Conservation (phyloP, 2,329 filamentous ascomycete genomes). For the Acarospora socialis region DNA sequence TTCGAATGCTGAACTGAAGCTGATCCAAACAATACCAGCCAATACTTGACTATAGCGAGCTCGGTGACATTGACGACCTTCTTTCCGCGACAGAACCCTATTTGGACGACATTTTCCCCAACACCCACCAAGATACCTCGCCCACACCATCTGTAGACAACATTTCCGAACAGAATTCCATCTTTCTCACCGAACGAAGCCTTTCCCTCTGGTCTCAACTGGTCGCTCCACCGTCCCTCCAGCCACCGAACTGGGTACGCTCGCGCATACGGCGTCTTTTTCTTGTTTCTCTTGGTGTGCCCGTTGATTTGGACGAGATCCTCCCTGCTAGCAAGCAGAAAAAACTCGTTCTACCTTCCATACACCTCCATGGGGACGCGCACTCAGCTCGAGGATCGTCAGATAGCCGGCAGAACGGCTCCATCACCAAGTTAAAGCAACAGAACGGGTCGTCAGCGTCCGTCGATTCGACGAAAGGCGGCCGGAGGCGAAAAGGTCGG, state of each 20-base stretch:
- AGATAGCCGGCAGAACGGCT: constrained; percentile 10
- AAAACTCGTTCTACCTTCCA: constrained; percentile 84
- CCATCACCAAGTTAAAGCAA: constrained; percentile 9
- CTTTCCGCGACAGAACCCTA: constrained; percentile 24
- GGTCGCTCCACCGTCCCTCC: constrained; percentile 82
- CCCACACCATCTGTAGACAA: constrained; percentile 27
- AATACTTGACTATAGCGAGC: constrained; percentile 39
- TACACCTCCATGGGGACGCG: constrained; percentile 42
- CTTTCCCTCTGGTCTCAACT: constrained; percentile 93
- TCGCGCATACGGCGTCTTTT: constrained; percentile 90
- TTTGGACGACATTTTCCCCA: constrained; percentile 32
- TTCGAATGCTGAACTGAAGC: constrained; percentile 15
- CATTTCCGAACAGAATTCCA: constrained; percentile 32
- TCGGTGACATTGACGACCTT: constrained; percentile 32
- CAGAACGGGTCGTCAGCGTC: constrained; percentile 43
- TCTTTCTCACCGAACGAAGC: constrained; percentile 74
- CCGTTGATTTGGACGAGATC: constrained; percentile 93
- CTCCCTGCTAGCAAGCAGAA: constrained; percentile 95
- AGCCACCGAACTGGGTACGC: constrained; percentile 95
- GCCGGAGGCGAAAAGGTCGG: constrained; percentile 40
- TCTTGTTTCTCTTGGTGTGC: constrained; percentile 86
- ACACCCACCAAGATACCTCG: constrained; percentile 24
- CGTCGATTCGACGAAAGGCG: constrained; percentile 24
- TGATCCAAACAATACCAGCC: too few species aligned
- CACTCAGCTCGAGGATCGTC: constrained; percentile 12